Base-by-base conservation (phyloP, 2,329 filamentous ascomycete species). In the Claviceps maximensis region DNA sequence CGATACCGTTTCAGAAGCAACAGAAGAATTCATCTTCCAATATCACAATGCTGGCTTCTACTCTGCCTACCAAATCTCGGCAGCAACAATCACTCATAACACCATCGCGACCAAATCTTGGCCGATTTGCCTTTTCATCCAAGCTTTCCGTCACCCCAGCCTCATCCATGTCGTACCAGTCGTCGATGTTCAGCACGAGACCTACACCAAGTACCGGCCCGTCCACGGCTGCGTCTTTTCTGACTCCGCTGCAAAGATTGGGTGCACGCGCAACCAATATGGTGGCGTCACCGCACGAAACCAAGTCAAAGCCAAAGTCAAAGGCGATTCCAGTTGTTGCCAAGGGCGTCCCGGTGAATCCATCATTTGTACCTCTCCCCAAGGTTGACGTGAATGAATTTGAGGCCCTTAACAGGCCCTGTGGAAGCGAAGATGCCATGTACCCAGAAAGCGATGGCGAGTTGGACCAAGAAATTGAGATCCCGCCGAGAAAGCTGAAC, bases 341-440 rank as follows among this genome's bases (percentile, higher is more conserved):
- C 4, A 62, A 67, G 10, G 66, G 65, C 8, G 55, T 74, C 2
- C 70, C 74, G 1, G 64, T 77, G 40, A 78, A 82, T 56, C 75
- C 78, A 2, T 69, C 76, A 0, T 77, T 77, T 58, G 70, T 81
- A 6, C 76, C 78, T 0, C 65, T 81, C 9, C 78, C 78, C 1
- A 75, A 71, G 53, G 76, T 77, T 2, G 75, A 80, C 56, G 55
- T 78, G 27, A 67, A 67, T 8, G 78, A 81, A 58, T 69, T 80
- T 3, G 74, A 74, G 58, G 73, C 75, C 2, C 61, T 80, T 44
- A 76, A 79, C 58, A 61, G 59, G 51, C 55, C 67, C 17, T 62
- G 62, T 49, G 78, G 79, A 15, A 82, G 78, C 59, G 79, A 82
- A 60, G 79, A 82, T 53, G 70, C 78, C 52, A 73, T 82, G 56